Conservation (phyloP, 495 filamentous ascomycete species). For the Penicillium verhagenii region DNA sequence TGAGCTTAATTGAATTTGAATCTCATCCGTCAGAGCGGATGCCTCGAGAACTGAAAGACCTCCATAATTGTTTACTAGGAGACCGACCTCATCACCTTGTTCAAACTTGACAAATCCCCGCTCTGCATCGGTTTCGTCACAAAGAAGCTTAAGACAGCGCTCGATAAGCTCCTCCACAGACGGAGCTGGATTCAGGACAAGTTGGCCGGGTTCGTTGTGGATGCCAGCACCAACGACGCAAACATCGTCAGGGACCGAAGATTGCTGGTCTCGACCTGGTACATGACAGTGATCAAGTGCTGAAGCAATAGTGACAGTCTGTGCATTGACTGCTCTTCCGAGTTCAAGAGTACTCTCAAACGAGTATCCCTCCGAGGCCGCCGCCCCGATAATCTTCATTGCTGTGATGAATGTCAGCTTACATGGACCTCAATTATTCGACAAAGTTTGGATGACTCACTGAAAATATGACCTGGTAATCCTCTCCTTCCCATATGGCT, state of each 20-base stretch:
- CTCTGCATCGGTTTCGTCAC: conserved; percentile 1
- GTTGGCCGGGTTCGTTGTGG: conserved; percentile 9
- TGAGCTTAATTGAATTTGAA: not conserved
- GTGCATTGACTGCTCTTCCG: conserved; percentile 6
- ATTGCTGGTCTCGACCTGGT: conserved; percentile 2
- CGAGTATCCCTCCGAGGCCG: conserved; percentile 10
- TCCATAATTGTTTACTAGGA: conserved; percentile 8
- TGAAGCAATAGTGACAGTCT: conserved; percentile 1
- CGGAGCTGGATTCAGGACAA: not conserved
- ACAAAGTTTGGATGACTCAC: not conserved
- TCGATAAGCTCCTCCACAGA: conserved; percentile 5
- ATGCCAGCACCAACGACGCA: conserved; percentile 6
- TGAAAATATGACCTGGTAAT: conserved; percentile 11
- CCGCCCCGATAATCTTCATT: conserved; percentile 7
- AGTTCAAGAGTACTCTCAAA: conserved; percentile 9
- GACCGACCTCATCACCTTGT: conserved; percentile 1
- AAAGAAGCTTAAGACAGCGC: conserved; percentile 3
- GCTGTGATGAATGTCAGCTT: not conserved
- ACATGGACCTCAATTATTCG: no score
- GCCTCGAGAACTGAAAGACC: conserved; percentile 6
- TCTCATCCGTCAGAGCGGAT: not conserved
- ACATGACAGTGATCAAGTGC: conserved; percentile 8
- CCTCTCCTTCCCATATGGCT: conserved; percentile 12
- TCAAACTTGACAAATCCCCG: conserved; percentile 3
- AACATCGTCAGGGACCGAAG: conserved; percentile 1